Percentiles rank a stretch among this genome's conserved stretches.
phyloP scores from a whole-genome alignment of 352 stramenopile species.

The Saprolegnia parasitica region DNA sequence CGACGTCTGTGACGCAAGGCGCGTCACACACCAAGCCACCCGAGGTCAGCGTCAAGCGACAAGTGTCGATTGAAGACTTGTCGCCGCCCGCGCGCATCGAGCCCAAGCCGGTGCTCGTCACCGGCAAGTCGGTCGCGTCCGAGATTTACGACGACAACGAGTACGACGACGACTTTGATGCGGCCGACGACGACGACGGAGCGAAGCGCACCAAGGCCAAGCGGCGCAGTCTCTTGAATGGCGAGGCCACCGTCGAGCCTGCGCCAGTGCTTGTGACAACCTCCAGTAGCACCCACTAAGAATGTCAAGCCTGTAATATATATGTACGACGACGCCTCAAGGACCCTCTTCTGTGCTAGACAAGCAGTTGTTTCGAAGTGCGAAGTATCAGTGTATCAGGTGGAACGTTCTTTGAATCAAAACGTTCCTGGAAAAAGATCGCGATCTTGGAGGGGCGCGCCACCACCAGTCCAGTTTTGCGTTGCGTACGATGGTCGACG shows the following conservation, averaged over 20 bases:
- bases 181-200: constrained; percentile 30
- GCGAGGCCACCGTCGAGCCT: not conserved
- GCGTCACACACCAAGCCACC: not conserved
- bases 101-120: constrained; percentile 33
- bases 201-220: constrained; percentile 27
- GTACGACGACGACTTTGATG: constrained; percentile 53
- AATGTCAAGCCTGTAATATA: not conserved
- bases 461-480: not conserved
- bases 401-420: not conserved
- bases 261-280: not conserved
- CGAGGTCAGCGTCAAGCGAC: not conserved
- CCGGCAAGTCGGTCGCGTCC: constrained; percentile 4
- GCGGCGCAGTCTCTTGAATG: constrained; percentile 31
- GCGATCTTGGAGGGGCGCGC: not conserved
- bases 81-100: constrained; percentile 3
- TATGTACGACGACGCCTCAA: too few species aligned
- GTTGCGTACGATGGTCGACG: constrained; percentile 51
- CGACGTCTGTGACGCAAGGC: not conserved
- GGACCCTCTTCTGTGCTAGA: too few species aligned
- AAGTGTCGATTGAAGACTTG: constrained; percentile 7
- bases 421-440: not conserved
- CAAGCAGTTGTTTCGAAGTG: too few species aligned
- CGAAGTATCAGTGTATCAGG: too few species aligned
- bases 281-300: not conserved
- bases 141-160: constrained; percentile 33